These are phyloP conservation scores for Bryoglossum gracile DNA, from an alignment of 495 filamentous ascomycete species.

Conservation along the genomic window DNA sequence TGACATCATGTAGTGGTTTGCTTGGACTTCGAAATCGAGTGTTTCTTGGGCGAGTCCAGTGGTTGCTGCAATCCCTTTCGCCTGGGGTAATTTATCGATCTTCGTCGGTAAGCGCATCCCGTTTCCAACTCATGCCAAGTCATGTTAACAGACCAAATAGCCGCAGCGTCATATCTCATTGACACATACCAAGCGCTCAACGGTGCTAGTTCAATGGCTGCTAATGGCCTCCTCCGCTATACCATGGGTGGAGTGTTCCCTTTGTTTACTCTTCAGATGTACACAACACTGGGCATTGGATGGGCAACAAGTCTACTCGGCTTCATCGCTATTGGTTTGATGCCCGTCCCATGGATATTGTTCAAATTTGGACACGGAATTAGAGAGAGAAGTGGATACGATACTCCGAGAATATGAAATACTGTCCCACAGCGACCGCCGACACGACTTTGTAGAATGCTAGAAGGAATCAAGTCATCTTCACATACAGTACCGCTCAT, in stretches of 20 bases:
- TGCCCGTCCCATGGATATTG: slow-evolving; percentile 52
- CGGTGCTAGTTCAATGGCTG: slow-evolving; percentile 53
- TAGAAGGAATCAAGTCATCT: no score
- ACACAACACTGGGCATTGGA: slow-evolving; percentile 43
- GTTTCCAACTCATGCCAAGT: background rate
- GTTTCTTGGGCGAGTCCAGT: slow-evolving; percentile 39
- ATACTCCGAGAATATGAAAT: slow-evolving; percentile 22
- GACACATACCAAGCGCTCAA: slow-evolving; percentile 53
- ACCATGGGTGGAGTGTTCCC: slow-evolving; percentile 56
- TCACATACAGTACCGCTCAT: no score
- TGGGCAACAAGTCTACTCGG: slow-evolving; percentile 56
- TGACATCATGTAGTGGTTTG: slow-evolving; percentile 34
- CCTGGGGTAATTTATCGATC: slow-evolving; percentile 56
- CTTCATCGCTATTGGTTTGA: slow-evolving; percentile 49
- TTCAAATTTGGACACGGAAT: slow-evolving; percentile 42
- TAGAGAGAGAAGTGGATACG: slow-evolving; percentile 39
- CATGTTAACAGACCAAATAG: slow-evolving; percentile 24
- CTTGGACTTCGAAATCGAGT: slow-evolving; percentile 36
- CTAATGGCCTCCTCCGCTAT: slow-evolving; percentile 60
- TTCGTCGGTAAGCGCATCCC: slow-evolving; percentile 32
- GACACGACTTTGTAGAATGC: no score
- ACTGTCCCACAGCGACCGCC: no score
- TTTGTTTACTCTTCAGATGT: slow-evolving; percentile 56
- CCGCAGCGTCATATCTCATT: slow-evolving; percentile 42
- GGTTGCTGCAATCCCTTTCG: slow-evolving; percentile 53